phyloP scores from a whole-genome alignment of 345 rosid species.

The Moricandia arvensis region DNA sequence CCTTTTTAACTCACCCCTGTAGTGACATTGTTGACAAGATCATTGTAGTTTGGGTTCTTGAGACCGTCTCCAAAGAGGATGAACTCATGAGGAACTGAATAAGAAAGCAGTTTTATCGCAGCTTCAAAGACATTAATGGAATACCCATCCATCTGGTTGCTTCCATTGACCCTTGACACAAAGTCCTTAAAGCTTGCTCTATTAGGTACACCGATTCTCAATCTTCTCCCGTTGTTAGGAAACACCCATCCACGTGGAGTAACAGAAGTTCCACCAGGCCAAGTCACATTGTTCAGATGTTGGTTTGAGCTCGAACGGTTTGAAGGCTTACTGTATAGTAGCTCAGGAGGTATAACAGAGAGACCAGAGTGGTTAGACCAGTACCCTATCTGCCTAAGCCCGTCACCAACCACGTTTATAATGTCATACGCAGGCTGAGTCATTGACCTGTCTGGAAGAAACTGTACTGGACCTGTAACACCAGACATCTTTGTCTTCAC shows the following conservation, averaged over 20 bases:
- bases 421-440: conserved; percentile 68
- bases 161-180: conserved; percentile 50
- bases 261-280: conserved; percentile 75
- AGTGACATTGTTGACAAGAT: conserved; percentile 58
- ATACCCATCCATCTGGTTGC: conserved; percentile 64
- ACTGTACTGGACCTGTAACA: conserved; percentile 63
- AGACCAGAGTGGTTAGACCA: conserved; percentile 93
- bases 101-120: conserved; percentile 67
- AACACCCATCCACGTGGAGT: conserved; percentile 95
- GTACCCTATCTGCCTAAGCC: conserved; percentile 61
- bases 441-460: conserved; percentile 56
- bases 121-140: conserved; percentile 73
- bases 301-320: conserved; percentile 80
- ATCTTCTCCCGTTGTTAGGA: conserved; percentile 69
- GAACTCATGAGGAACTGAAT: conserved; percentile 74
- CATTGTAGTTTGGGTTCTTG: conserved; percentile 65
- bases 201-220: conserved; percentile 76
- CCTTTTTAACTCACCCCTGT: conserved; percentile 59
- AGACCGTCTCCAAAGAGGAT: conserved; percentile 77
- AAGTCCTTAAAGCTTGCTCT: conserved; percentile 61
- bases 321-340: conserved; percentile 52
- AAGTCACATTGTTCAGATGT: conserved; percentile 53
- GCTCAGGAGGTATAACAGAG: conserved; percentile 73
- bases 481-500: conserved; percentile 70
- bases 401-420: conserved; percentile 51